Percentiles rank a stretch among this genome's conserved stretches.
phyloP scores from a whole-genome alignment of 352 stramenopile species.

The Phytopythium cucurbitacearum region DNA sequence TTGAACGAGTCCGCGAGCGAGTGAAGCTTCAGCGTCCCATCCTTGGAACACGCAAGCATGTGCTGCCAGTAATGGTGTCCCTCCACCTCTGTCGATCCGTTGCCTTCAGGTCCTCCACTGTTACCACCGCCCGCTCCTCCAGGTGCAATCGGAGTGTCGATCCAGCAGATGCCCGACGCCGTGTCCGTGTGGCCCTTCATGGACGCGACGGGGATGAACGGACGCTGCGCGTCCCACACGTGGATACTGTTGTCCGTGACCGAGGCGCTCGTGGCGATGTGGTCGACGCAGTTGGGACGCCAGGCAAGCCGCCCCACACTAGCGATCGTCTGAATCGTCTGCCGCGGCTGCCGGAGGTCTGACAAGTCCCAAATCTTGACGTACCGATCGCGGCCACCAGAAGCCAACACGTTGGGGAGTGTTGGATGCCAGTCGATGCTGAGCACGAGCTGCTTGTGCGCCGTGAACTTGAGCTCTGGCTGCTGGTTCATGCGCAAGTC shows the following conservation, averaged over 20 bases:
- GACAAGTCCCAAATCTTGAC: slow-evolving; percentile 84
- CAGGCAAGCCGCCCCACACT: slow-evolving; percentile 80
- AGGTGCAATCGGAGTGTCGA: slow-evolving; percentile 63
- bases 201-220: slow-evolving; percentile 79
- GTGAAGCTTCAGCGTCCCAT: slow-evolving; percentile 83
- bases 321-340: slow-evolving; percentile 86
- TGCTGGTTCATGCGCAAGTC: slow-evolving; percentile 82
- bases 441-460: slow-evolving; percentile 81
- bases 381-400: slow-evolving; percentile 78
- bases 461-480: slow-evolving; percentile 81
- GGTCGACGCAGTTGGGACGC: slow-evolving; percentile 69
- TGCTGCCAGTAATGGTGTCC: slow-evolving; percentile 84
- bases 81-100: slow-evolving; percentile 13
- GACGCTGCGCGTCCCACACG: slow-evolving; percentile 81
- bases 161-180: slow-evolving; percentile 79
- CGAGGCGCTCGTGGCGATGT: slow-evolving; percentile 83
- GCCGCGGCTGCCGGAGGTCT: slow-evolving; percentile 66
- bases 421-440: slow-evolving; percentile 81
- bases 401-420: slow-evolving; percentile 64
- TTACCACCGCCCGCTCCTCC: neutral
- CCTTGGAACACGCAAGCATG: slow-evolving; percentile 86
- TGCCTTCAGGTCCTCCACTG: neutral
- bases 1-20: slow-evolving; percentile 83
- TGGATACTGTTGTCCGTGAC: slow-evolving; percentile 87
- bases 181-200: slow-evolving; percentile 85